phyloP scores from a whole-genome alignment of 495 filamentous ascomycete genomes.

The Tetracladium setigerum region DNA sequence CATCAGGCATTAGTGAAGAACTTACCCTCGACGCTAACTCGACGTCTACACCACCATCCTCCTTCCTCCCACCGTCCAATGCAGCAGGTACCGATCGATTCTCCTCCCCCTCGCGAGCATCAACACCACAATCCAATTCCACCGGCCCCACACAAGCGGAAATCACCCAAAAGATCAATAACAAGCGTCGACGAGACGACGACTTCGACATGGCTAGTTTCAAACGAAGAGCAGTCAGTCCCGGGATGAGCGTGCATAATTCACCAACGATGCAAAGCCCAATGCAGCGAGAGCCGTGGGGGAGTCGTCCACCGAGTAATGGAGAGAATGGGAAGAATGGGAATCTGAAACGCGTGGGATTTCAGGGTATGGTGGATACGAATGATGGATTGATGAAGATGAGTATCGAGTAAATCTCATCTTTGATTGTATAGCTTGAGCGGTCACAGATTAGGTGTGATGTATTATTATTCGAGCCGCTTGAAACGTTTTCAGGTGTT shows the following conservation, averaged over 20 bases:
- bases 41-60: constrained; percentile 11
- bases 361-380: constrained; percentile 94
- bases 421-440: no score
- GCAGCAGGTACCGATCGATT: constrained; percentile 20
- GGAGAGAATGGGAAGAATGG: constrained; percentile 31
- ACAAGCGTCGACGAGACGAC: constrained; percentile 81
- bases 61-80: constrained; percentile 1
- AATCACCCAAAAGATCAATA: constrained; percentile 55
- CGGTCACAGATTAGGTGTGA: no score
- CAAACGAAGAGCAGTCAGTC: constrained; percentile 90
- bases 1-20: constrained; percentile 46
- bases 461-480: no score
- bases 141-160: constrained; percentile 49
- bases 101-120: constrained; percentile 36
- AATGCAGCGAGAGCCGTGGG: constrained; percentile 67
- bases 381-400: constrained; percentile 95
- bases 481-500: no score
- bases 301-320: constrained; percentile 45
- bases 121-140: constrained; percentile 24
- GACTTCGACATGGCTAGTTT: constrained; percentile 84
- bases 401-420: constrained; percentile 91
- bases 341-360: constrained; percentile 54
- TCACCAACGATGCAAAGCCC: constrained; percentile 84
- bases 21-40: constrained; percentile 64
- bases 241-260: constrained; percentile 85